Percentiles rank a stretch among this genome's conserved stretches.
These are phyloP conservation scores for Talaromyces sp. DNA, from an alignment of 2,329 filamentous ascomycete species.

Conservation along the genomic window DNA sequence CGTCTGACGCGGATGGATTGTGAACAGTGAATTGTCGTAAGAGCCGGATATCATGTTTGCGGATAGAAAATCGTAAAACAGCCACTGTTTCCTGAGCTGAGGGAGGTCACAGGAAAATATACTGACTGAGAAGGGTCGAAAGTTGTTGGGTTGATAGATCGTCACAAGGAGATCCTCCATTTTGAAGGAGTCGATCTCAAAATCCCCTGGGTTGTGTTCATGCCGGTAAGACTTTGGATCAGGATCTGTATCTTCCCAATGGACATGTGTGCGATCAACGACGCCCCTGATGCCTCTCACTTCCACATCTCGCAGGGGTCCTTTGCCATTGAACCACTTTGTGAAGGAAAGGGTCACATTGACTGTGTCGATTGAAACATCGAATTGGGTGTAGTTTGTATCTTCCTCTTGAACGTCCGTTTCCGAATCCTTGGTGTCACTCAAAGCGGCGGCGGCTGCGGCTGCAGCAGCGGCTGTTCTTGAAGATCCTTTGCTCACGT, in stretches of 20 bases:
- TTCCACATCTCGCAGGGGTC: constrained; percentile 84
- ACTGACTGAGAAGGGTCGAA: constrained; percentile 92
- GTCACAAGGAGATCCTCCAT: constrained; percentile 90
- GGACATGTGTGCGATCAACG: constrained; percentile 80
- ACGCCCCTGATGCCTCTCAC: constrained; percentile 91
- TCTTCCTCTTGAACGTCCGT: constrained; percentile 62
- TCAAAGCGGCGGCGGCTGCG: constrained; percentile 64
- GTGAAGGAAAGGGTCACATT: constrained; percentile 94
- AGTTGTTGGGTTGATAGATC: constrained; percentile 81
- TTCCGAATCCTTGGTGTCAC: constrained; percentile 39
- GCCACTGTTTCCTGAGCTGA: constrained; percentile 87
- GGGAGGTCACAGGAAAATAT: constrained; percentile 95
- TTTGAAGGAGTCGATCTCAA: constrained; percentile 95
- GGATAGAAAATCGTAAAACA: constrained; percentile 95
- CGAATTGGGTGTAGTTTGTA: constrained; percentile 96
- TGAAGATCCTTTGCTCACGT: constrained; percentile 89
- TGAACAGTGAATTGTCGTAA: constrained; percentile 93
- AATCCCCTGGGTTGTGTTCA: constrained; percentile 84
- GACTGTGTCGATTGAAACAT: constrained; percentile 88
- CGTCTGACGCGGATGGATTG: constrained; percentile 88
- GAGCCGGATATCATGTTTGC: constrained; percentile 95
- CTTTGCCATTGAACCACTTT: constrained; percentile 99
- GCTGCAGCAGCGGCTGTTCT: constrained; percentile 78
- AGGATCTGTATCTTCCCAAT: constrained; percentile 62
- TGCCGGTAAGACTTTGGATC: constrained; percentile 87